Conservation (phyloP, 2,329 filamentous ascomycete species). For the Venturia asperata region DNA sequence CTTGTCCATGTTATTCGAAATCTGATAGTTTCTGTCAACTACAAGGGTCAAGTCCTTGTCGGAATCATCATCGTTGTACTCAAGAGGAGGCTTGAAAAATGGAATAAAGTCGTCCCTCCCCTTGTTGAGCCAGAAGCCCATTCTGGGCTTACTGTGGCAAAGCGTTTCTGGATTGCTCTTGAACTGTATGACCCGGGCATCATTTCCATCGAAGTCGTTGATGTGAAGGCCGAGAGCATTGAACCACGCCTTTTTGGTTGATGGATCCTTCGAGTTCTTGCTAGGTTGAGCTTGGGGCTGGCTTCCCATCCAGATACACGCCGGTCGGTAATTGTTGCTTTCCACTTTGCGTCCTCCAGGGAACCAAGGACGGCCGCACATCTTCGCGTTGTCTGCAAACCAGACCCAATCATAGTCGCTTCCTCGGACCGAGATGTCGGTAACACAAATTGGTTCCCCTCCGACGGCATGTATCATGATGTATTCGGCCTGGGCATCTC, state of each 20-base stretch:
- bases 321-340: background rate
- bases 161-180: background rate
- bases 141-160: background rate
- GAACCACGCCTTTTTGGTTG: background rate
- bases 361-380: background rate
- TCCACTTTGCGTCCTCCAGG: background rate
- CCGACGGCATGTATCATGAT: background rate
- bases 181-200: background rate
- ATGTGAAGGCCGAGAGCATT: background rate
- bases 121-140: background rate
- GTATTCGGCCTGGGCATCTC: background rate
- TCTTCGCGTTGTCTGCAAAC: constrained; percentile 1
- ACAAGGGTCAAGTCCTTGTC: background rate
- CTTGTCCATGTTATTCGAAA: too few species aligned
- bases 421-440: background rate
- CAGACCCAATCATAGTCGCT: background rate
- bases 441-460: background rate
- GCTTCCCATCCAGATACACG: background rate
- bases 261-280: background rate
- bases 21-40: background rate
- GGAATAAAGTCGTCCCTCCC: background rate
- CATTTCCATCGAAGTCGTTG: background rate
- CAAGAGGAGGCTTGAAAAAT: background rate
- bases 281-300: background rate
- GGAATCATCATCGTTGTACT: background rate